Evolutionary conservation across 179 eudicot species (phyloP).

Genomic region (Pouteria campechiana): DNA sequence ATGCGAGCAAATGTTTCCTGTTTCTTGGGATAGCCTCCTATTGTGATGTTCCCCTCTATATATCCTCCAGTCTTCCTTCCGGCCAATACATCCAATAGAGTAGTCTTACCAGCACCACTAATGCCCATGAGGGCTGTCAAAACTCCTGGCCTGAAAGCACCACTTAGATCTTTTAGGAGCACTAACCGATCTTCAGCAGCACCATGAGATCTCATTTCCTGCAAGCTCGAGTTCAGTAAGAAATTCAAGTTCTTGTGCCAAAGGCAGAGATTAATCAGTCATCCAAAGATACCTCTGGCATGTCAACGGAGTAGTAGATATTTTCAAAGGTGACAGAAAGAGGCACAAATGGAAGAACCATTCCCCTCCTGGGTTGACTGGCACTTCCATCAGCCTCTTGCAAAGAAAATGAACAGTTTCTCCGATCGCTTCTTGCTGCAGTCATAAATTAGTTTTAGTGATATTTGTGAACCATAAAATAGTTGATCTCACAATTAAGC

Average conservation of each 20-base stretch:
- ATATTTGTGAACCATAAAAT: no score
- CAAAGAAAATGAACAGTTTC: no score
- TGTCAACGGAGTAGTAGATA: slow-evolving; percentile 22
- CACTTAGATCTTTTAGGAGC: slow-evolving; percentile 67
- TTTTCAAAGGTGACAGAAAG: slow-evolving; percentile 25
- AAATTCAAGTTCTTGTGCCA: neutral
- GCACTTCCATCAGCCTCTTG: neutral
- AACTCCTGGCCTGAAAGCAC: slow-evolving; percentile 82
- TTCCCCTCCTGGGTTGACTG: slow-evolving; percentile 21
- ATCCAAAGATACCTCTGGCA: slow-evolving; percentile 8
- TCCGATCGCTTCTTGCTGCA: no score
- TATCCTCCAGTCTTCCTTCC: slow-evolving; percentile 86
- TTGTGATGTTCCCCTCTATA: slow-evolving; percentile 51
- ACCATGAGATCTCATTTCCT: slow-evolving; percentile 80
- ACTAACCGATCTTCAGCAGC: slow-evolving; percentile 42
- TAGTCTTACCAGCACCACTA: slow-evolving; percentile 88
- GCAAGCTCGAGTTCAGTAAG: neutral
- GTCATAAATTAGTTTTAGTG: no score
- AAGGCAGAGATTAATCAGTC: no score
- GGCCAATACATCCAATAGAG: slow-evolving; percentile 80
- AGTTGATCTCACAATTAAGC: no score
- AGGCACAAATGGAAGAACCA: slow-evolving; percentile 31
- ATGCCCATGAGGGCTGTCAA: slow-evolving; percentile 82
- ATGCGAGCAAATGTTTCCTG: slow-evolving; percentile 78
- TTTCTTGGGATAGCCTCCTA: slow-evolving; percentile 73